These are phyloP conservation scores for Tylopilus balloui DNA, from an alignment of 768 basidiomycete species.

Conservation along the genomic window DNA sequence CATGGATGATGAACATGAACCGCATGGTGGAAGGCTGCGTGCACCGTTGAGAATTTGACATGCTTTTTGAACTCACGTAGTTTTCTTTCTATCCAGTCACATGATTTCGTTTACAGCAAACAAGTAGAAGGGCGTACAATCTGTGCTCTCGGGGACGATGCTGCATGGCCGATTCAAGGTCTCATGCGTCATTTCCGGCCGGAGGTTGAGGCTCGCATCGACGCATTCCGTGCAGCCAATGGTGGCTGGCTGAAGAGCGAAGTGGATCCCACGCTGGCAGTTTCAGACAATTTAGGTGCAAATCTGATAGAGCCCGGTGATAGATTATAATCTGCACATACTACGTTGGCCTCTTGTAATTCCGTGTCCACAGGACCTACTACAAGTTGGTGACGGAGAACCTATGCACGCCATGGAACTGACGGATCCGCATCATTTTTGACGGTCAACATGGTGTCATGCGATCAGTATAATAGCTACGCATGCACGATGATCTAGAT, in stretches of 20 bases:
- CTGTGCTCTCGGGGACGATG: slow-evolving; percentile 94
- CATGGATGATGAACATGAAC: slow-evolving; percentile 99
- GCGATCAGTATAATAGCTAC: too few species aligned
- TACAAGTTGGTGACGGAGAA: too few species aligned
- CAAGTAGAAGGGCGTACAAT: slow-evolving; percentile 97
- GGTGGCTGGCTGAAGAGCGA: slow-evolving; percentile 73
- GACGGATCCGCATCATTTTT: too few species aligned
- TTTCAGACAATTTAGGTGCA: slow-evolving; percentile 71
- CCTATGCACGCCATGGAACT: too few species aligned
- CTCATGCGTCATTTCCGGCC: slow-evolving; percentile 98
- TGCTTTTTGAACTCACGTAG: slow-evolving; percentile 92
- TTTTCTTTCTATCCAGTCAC: slow-evolving; percentile 17
- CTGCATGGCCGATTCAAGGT: slow-evolving; percentile 98
- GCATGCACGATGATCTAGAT: too few species aligned
- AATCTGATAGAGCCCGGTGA: slow-evolving; percentile 40
- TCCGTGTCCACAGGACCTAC: slow-evolving; percentile 5
- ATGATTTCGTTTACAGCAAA: slow-evolving; percentile 50
- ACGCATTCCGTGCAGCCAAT: slow-evolving; percentile 64
- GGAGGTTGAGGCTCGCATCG: slow-evolving; percentile 86
- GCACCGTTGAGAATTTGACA: slow-evolving; percentile 92
- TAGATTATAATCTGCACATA: slow-evolving; percentile 22
- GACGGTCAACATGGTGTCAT: too few species aligned
- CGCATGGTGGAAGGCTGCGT: slow-evolving; percentile 90
- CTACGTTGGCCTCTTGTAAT: neutral
- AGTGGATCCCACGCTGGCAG: slow-evolving; percentile 62